These are phyloP conservation scores for Ettlia oleoabundans DNA, from an alignment of 139 green algal species.

Conservation along the genomic window DNA sequence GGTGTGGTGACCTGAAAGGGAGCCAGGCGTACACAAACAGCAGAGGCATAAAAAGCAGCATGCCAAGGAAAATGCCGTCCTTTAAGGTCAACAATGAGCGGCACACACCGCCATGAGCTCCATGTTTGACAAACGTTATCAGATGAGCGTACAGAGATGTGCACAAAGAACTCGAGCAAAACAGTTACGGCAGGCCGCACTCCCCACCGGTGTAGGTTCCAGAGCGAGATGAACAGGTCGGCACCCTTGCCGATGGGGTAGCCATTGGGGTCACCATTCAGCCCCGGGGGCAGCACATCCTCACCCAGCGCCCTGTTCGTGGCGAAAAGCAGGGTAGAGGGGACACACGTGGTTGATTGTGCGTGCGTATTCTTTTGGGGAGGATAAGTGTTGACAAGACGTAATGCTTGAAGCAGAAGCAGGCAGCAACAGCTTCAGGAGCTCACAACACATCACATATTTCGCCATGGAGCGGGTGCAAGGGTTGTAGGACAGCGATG, in stretches of 20 bases:
- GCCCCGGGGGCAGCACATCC: conserved; percentile 82
- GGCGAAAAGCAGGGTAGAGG: conserved; percentile 34
- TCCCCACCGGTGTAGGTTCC: conserved; percentile 93
- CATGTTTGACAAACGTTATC: too few relatives aligned
- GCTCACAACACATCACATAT: too few relatives aligned
- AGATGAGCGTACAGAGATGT: too few relatives aligned
- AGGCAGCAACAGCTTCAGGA: not conserved
- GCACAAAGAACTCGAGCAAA: too few relatives aligned
- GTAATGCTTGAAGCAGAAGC: too few relatives aligned
- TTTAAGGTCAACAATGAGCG: too few relatives aligned
- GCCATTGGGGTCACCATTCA: conserved; percentile 65
- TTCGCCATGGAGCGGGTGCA: too few relatives aligned
- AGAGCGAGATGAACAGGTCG: conserved; percentile 98
- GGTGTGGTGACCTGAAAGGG: conserved; percentile 74
- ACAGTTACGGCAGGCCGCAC: not conserved
- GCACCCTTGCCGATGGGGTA: conserved; percentile 93
- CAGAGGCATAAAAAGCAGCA: not conserved
- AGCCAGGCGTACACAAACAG: not conserved
- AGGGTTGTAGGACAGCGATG: too few relatives aligned
- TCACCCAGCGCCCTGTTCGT: conserved; percentile 67
- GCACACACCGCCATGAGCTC: too few relatives aligned
- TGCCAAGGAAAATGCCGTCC: not conserved
- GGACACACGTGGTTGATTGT: not conserved
- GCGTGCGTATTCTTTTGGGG: too few relatives aligned
- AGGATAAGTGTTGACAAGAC: too few relatives aligned